Base-by-base conservation (phyloP, 179 eudicot genomes). In the Amaranthus tricolor region DNA sequence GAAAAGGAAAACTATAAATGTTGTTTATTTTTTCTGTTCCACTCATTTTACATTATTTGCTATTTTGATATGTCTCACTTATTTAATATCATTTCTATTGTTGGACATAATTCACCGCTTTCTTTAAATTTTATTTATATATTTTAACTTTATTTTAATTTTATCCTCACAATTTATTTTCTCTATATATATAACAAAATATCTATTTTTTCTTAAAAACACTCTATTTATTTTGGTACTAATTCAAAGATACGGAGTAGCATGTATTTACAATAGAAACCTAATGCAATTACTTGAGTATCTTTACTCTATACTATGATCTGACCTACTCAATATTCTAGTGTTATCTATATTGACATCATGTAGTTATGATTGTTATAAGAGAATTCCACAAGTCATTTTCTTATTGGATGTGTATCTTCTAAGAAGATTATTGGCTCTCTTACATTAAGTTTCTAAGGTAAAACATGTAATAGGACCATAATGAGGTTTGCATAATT, bases 251-350 rank as follows among this genome's bases (percentile, higher is more conserved):
- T 45, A 44, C 9, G 19, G 15, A 50, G 61, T 40, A 43, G 70
- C 69, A 59, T 67, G 66, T 17, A 66, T 68, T 72, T 12, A 31
- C 20, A 57, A 14, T 66, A 56, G 31, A 48, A 47, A 21, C 47
- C 45, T 55, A 71, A 55, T 67, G 53, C 66, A 63, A 71, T 21
- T 52, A 63, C 19, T 64, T 70, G 50, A 44, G 21, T 69, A 71
- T 76, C 67, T 73, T 68, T 61, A 70, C 55, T 70, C 10, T 63
- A 74, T 74, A 52, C 63, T 66, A 55, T 67, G 48, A 74, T 74
- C 74, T 62, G 57, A 83, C 79, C 86, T 80, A 71, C 78, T 75
- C 73, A 78, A 75, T 78, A 75, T 83, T 80, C 77, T 74, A 45
- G 60, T 79, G 48, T 74, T 47, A 69, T 74, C 76, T 72, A 47